Conservation (phyloP, 1,284 basidiomycete genomes). For the Ganoderma leucocontextum region DNA sequence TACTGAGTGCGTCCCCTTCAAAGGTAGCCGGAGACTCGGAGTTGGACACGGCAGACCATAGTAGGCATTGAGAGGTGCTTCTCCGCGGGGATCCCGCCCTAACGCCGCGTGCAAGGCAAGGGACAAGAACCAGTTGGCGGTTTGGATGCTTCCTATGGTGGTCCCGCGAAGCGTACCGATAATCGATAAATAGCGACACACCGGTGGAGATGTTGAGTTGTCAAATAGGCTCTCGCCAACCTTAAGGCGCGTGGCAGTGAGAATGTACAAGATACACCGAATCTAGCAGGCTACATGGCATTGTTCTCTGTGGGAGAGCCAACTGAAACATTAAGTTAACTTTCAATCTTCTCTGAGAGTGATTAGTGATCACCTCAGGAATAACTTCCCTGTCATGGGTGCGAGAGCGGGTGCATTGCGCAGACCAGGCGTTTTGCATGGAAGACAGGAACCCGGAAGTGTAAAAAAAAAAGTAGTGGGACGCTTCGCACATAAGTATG, state of each 20-base stretch:
- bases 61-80: conserved; percentile 18
- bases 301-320: neutral
- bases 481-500: neutral
- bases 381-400: neutral
- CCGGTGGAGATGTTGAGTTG: conserved; percentile 12
- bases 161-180: conserved; percentile 26
- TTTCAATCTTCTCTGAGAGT: conserved; percentile 3
- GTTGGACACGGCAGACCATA: conserved; percentile 16
- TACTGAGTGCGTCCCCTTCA: conserved; percentile 1
- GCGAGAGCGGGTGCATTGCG: neutral
- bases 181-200: conserved; percentile 15
- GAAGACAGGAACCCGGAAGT: neutral
- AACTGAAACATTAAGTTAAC: neutral
- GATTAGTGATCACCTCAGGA: neutral
- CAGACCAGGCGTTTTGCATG: neutral
- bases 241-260: conserved; percentile 21
- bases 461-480: neutral
- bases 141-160: conserved; percentile 8
- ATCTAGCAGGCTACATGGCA: neutral
- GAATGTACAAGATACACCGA: conserved; percentile 5
- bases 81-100: conserved; percentile 26
- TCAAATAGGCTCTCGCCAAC: conserved; percentile 30
- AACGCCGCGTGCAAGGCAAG: conserved; percentile 15
- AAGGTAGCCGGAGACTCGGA: conserved; percentile 8
- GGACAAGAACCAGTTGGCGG: conserved; percentile 3